Conservation (phyloP, 306 rosid species). For the Rosa chinensis region DNA sequence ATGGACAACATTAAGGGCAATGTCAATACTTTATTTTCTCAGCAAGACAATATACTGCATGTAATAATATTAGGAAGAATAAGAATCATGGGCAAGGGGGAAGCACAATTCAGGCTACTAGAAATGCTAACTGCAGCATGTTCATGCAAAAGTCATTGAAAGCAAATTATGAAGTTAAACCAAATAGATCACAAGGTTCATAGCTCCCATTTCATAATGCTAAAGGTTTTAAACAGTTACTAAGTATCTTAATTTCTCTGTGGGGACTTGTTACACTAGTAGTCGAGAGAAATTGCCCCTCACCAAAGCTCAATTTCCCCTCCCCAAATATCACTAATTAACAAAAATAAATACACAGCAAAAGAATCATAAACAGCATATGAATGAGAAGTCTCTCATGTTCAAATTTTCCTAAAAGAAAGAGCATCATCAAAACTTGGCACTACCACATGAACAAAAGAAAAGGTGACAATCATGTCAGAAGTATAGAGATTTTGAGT, state of each 20-base stretch:
- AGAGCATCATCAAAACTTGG: not conserved
- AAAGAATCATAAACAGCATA: not conserved
- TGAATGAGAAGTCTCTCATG: not conserved
- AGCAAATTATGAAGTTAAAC: not conserved
- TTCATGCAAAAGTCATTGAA: not conserved
- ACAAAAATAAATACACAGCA: not conserved
- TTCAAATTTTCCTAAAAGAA: not conserved
- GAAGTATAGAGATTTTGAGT: constrained; percentile 2
- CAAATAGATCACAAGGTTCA: not conserved
- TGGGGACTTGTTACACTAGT: not conserved
- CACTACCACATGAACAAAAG: constrained; percentile 1
- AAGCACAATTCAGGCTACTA: not conserved
- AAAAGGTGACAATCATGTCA: constrained; percentile 12
- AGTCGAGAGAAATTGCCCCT: not conserved
- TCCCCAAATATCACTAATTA: not conserved
- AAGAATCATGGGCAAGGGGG: not conserved
- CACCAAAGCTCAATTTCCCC: not conserved
- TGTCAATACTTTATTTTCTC: not conserved
- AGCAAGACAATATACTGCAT: not conserved
- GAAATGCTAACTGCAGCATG: not conserved
- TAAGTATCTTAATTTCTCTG: not conserved
- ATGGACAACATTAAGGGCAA: not conserved
- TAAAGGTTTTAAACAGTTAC: not conserved
- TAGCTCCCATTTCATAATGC: not conserved
- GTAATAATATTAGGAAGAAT: not conserved